Evolutionary conservation across 192 early-diverging fungal genomes (phyloP), one percentile per base, ranked within the genome.

Genomic region (Gaertneriomyces semiglobifer): DNA sequence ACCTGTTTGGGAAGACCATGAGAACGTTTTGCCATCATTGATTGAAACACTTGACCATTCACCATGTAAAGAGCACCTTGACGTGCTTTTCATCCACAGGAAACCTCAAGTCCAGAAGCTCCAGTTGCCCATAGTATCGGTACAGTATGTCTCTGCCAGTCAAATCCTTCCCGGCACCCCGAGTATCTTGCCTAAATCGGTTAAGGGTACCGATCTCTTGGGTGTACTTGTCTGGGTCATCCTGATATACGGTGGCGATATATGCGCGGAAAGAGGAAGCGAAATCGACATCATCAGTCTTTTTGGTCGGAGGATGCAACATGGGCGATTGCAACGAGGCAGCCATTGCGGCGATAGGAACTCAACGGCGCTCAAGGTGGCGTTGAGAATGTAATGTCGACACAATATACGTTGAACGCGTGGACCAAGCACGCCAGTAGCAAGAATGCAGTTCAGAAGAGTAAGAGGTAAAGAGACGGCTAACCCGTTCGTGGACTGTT

Each of bases 61-160:
- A 93, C 96, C 96, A 98, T 43, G 88, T 87, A 68, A 98, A 98
- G 3, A 84, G 73, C 25, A 95, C 81, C 68, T 93, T 93, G 55
- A 98, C 88, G 65, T 89, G 82, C 46, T 91, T 90, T 64, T 97
- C 93, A 71, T 95, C 93, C 11, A 98, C 84, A 42, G 90, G 92
- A 72, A 99, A 96, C 40, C 94, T 86, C 58, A 94, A 80, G 68
- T 95, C 95, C 43, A 98, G 79, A 9, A 95, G 79, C 71, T 99
- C 96, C 42, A 99, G 76, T 57, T 99, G 96, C 42, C 92, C 92
- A 81, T 93, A 96, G 76, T 99, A 99, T 45, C 93, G 89, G 76
- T 94, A 98, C 18, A 96, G 80, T 44, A 99, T 83, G 75, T 99
- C 94, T 25, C 93, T 76, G 18, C 95, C 96, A 9, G 92, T 96